Evolutionary conservation across 352 stramenopile genomes (phyloP).

Genomic region (Blastocystis sp.): DNA sequence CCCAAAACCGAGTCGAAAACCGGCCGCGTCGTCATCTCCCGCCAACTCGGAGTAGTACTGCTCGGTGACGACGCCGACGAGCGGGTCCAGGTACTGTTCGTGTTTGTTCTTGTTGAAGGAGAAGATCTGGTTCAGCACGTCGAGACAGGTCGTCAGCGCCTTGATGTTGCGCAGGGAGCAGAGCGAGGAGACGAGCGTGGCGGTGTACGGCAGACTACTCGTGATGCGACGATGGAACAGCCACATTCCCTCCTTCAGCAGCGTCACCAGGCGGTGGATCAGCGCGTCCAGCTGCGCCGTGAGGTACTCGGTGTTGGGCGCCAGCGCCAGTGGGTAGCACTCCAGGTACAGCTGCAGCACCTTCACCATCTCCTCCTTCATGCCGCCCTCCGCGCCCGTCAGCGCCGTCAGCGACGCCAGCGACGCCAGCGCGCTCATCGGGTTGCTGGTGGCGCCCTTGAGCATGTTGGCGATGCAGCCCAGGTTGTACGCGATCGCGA

Average conservation of each 20-base stretch:
- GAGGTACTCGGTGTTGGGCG: neutral
- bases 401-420: neutral
- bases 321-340: neutral
- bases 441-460: slow-evolving; percentile 11
- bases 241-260: neutral
- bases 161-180: neutral
- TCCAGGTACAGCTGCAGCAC: slow-evolving; percentile 7
- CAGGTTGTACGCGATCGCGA: slow-evolving; percentile 5
- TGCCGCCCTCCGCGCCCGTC: neutral
- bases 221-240: neutral
- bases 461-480: slow-evolving; percentile 14
- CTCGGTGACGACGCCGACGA: slow-evolving; percentile 23
- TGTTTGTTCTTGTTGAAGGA: neutral
- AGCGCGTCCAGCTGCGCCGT: neutral
- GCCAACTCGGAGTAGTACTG: neutral
- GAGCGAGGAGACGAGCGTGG: neutral
- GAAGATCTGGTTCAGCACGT: slow-evolving; percentile 34
- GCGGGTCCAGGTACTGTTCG: slow-evolving; percentile 18
- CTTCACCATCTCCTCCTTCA: slow-evolving; percentile 17
- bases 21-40: slow-evolving; percentile 42
- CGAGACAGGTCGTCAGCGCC: slow-evolving; percentile 5
- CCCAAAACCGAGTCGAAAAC: neutral
- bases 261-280: slow-evolving; percentile 9
- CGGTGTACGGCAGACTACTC: neutral
- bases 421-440: neutral